Percentiles rank a stretch among this genome's conserved stretches.
Conservation (phyloP, 2,329 filamentous ascomycete genomes). For the Mycosphaerelloides madeirae region DNA sequence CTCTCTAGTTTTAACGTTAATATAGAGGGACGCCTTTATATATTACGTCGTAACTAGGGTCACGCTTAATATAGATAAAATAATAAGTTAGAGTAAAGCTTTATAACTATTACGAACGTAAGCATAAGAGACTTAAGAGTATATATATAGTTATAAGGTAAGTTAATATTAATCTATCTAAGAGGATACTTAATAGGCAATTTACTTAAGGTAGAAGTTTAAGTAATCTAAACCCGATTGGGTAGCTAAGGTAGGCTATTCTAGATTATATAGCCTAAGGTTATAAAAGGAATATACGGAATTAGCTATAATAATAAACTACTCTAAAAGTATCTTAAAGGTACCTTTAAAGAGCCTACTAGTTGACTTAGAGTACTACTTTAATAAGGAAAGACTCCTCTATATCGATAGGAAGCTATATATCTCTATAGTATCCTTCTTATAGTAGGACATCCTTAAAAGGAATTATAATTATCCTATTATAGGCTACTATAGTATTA, state of each 20-base stretch:
- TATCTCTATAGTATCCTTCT: not conserved
- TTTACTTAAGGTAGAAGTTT: not conserved
- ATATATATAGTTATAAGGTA: not conserved
- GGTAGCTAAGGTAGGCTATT: too few relatives aligned
- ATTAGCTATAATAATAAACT: not conserved
- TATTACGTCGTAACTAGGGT: not conserved
- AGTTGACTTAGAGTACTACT: too few relatives aligned
- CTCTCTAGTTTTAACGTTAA: too few relatives aligned
- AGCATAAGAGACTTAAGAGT: not conserved
- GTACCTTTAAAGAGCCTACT: not conserved
- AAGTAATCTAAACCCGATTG: not conserved
- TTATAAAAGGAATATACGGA: too few relatives aligned
- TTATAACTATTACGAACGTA: not conserved
- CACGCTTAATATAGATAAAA: not conserved
- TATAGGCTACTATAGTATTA: not conserved
- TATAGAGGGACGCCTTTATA: too few relatives aligned
- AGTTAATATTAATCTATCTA: not conserved
- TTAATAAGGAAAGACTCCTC: not conserved
- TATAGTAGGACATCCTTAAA: not conserved
- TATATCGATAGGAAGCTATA: not conserved
- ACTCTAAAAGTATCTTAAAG: not conserved
- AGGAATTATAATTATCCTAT: not conserved
- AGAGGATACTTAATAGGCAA: not conserved
- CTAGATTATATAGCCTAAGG: too few relatives aligned
- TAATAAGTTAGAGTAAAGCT: not conserved